phyloP scores from a whole-genome alignment of 2,329 filamentous ascomycete genomes.

The Botrytis sinoallii region DNA sequence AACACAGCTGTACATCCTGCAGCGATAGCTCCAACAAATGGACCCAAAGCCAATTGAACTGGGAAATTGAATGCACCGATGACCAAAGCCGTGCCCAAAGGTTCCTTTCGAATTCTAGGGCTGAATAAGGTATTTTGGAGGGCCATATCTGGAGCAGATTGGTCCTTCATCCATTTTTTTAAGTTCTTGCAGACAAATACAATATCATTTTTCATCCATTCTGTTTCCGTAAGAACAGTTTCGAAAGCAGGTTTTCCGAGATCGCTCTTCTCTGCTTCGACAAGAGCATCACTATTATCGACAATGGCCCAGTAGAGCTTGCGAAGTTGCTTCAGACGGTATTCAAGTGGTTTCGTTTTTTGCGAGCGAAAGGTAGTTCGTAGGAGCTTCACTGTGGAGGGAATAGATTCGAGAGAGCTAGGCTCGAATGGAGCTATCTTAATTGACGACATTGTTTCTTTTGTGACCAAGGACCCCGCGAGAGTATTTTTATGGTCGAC shows the following conservation, averaged over 20 bases:
- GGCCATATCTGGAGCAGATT: slow-evolving; percentile 67
- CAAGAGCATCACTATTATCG: slow-evolving; percentile 70
- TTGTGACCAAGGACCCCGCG: neutral
- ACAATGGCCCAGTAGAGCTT: slow-evolving; percentile 92
- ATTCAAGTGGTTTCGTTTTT: slow-evolving; percentile 79
- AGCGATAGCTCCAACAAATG: slow-evolving; percentile 84
- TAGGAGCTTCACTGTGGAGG: slow-evolving; percentile 55
- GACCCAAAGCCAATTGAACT: slow-evolving; percentile 72
- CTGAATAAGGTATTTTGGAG: slow-evolving; percentile 65
- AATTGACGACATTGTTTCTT: slow-evolving; percentile 18
- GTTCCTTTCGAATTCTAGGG: slow-evolving; percentile 81
- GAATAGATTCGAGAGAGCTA: slow-evolving; percentile 66
- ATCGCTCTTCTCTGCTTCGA: slow-evolving; percentile 74
- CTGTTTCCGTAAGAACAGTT: slow-evolving; percentile 68
- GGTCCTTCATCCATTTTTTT: slow-evolving; percentile 78
- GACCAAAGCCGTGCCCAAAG: slow-evolving; percentile 76
- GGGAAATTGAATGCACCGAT: slow-evolving; percentile 97
- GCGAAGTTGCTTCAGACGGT: slow-evolving; percentile 79
- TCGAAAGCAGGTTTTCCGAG: slow-evolving; percentile 77
- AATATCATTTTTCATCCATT: slow-evolving; percentile 78
- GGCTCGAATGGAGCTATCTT: slow-evolving; percentile 47
- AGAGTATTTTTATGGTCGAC: no score
- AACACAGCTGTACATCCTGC: slow-evolving; percentile 86
- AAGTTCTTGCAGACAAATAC: slow-evolving; percentile 75
- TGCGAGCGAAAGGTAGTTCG: slow-evolving; percentile 72